Conservation (phyloP, 2,329 filamentous ascomycete species). For the Colletotrichum sp. region DNA sequence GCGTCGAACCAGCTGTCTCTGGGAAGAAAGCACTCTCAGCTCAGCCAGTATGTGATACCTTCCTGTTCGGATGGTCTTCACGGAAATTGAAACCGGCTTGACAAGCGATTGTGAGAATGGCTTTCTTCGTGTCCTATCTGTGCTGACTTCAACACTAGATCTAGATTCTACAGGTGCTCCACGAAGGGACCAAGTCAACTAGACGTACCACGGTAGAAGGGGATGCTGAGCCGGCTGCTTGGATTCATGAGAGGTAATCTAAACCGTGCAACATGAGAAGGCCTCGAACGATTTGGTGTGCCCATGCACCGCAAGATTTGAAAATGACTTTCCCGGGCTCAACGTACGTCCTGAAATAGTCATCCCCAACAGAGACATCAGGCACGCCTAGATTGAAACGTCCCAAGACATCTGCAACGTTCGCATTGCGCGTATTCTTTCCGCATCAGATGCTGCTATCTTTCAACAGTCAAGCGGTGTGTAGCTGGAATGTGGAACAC, state of each 20-base stretch:
- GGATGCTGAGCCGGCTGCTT: background rate
- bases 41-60: rapidly evolving
- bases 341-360: background rate
- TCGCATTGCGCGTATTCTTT: background rate
- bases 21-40: rapidly evolving
- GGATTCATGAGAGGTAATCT: rapidly evolving
- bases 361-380: background rate
- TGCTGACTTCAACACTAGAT: background rate
- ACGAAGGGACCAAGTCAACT: background rate
- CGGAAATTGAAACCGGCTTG: rapidly evolving
- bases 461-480: background rate
- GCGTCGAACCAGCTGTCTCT: background rate
- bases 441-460: rapidly evolving
- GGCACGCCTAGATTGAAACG: background rate
- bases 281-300: background rate
- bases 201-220: background rate
- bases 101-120: rapidly evolving
- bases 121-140: rapidly evolving
- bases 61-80: background rate
- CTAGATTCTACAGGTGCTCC: rapidly evolving
- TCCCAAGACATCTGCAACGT: background rate
- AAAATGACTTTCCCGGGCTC: rapidly evolving
- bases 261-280: background rate
- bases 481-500: rapidly evolving
- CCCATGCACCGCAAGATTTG: background rate